Evolutionary conservation across 179 eudicot genomes (phyloP), one percentile per base, ranked within the genome.

Genomic region (Beta macrorhiza): DNA sequence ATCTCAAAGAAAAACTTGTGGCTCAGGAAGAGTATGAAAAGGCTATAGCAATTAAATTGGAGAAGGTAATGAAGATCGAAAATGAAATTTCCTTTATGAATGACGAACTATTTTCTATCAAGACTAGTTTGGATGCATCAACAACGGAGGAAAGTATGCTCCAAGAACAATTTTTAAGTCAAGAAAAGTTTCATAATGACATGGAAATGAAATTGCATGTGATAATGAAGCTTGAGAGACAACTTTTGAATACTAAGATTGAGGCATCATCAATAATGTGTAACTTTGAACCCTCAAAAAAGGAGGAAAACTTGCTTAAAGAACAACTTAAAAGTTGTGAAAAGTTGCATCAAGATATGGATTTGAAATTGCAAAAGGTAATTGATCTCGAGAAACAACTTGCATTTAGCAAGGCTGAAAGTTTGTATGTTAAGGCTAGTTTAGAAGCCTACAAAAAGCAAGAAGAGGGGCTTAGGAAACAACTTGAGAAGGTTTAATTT

Each of bases 221-320:
- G 62, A 29, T 70, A 57, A n/a, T 51, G 67, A 57, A 71, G 56
- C 75, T 75, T 16, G 74, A 81, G 32, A 65, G 7, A 78, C 29
- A 52, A 67, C 3, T 78, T 65, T 78, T 25, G 49, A 17, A 10
- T 13, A 64, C 29, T 59, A 64, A 16, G 29, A 32, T 6, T 77
- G 47, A 82, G 55, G 49, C 0, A 29, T 59, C 20, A 0, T 52
- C 19, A 20, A 37, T 49, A 0, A 77, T 63, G 59, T 11, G 57
- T 61, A 19, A 67, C 1, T 51, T 71, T n/a, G 81, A 77, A 72
- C 67, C 47, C 56, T 62, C 20, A 1, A 22, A 52, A 64, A 62
- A 52, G 51, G 32, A 72, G 29, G 78, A 52, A 72, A 63, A 2
- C 12, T 57, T 59, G 75, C 69, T 82, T 25, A 62, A 82, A 22